Conservation (phyloP, 2,329 filamentous ascomycete species). For the Trichoderma pleuroti region DNA sequence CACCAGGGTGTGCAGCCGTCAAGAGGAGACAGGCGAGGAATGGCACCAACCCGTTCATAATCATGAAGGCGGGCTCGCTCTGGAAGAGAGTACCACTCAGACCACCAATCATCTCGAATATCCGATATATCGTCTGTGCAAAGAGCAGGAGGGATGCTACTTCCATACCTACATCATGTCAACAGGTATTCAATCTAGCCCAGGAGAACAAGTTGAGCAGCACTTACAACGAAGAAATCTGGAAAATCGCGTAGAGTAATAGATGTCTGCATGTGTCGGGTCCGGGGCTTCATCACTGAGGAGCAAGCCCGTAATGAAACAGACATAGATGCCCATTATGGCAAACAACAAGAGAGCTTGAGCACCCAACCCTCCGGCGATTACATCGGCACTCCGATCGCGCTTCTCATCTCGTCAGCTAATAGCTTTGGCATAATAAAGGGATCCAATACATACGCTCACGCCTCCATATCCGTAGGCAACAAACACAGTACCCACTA, state of each 20-base stretch:
- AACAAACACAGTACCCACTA: slow-evolving; percentile 41
- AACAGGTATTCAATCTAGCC: neutral
- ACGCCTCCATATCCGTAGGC: slow-evolving; percentile 33
- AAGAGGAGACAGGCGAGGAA: slow-evolving; percentile 37
- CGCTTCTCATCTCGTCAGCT: slow-evolving; percentile 29
- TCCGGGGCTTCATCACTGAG: slow-evolving; percentile 39
- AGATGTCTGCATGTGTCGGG: slow-evolving; percentile 37
- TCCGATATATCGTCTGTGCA: slow-evolving; percentile 40
- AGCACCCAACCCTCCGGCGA: slow-evolving; percentile 44
- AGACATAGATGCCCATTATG: slow-evolving; percentile 39
- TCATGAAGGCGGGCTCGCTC: slow-evolving; percentile 37
- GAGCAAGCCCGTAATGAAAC: slow-evolving; percentile 39
- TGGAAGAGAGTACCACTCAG: slow-evolving; percentile 36
- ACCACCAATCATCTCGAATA: slow-evolving; percentile 39
- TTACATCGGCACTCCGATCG: slow-evolving; percentile 35
- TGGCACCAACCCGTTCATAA: slow-evolving; percentile 41
- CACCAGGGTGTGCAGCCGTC: slow-evolving; percentile 37
- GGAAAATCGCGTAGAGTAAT: slow-evolving; percentile 42
- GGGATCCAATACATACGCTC: slow-evolving; percentile 32
- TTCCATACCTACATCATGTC: slow-evolving; percentile 35
- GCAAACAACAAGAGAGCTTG: slow-evolving; percentile 40
- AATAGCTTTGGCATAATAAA: neutral
- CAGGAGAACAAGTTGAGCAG: neutral
- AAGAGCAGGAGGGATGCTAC: slow-evolving; percentile 37
- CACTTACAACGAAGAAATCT: slow-evolving; percentile 44